Base-by-base conservation (phyloP, 2,329 filamentous ascomycete genomes). In the Lecanicillium sp. region DNA sequence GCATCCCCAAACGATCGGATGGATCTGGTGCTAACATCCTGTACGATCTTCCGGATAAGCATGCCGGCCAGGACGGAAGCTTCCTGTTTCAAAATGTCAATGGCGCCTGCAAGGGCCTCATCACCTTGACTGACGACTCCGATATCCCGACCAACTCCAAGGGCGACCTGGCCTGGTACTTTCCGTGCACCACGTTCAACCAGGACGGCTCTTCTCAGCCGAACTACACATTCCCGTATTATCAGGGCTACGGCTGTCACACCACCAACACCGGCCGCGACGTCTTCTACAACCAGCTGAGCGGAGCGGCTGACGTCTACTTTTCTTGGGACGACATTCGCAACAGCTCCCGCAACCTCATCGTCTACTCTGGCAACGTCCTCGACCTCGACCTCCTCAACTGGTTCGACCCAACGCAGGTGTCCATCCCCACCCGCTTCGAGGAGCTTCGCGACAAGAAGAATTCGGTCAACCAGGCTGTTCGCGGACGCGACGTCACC, bases 81-180 rank as follows among this genome's bases (percentile, higher is more conserved):
- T 98, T 98, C 58, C 66, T 98, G 55, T 98, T 98, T 65, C 92
- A 98, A 59, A 94, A 97, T 49, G 92, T 98, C 60, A 98, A 98
- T 52, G 94, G 92, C 34, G 85, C 84, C 46, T 98, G 92, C 74
- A 98, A 97, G 65, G 84, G 75, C 9, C 64, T 97, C 41, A 95
- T 98, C 56, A 94, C 78, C 1, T 62, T 72, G 7, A 77, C 83
- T 1, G 57, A 72, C 2, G 69, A 69, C 40, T 94, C 89, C 1
- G 82, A 87, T 50, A 79, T 98, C 8, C 87, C 89, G 2, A 84
- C 83, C 5, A 81, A 94, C 56, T 63, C 60, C 18, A 65, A 81
- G 37, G 79, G 80, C 10, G 66, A 94, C 41, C 65, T 98, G 45
- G 92, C 83, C 2, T 98, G 92, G 90, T 98, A 98, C 59, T 97